Evolutionary conservation across 257 asterid species (phyloP), one percentile per base, ranked within the genome.

Genomic region (Solanum appendiculatum): DNA sequence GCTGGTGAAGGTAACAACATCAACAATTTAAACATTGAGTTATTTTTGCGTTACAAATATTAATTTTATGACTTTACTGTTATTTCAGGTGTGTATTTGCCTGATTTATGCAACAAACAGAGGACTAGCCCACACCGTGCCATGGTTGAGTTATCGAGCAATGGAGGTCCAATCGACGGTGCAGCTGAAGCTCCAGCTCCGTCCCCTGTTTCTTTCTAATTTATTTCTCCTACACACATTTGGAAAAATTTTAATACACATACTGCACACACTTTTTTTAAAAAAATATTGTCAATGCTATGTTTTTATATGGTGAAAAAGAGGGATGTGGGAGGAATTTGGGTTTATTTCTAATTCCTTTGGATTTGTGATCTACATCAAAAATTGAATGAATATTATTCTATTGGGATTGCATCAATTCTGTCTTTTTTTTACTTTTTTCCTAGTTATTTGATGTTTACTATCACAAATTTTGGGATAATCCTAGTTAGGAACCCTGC

Each of bases 11-110:
- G 98, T 94, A 89, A 34, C 37, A 15, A 29, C 3, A 25, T 42
- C 60, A 51, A 13, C 3, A 46, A 3, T 58, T 21, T 58, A 58
- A 25, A 10, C 3, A 15, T 66, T 66, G 37, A 68, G 39, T 29
- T 15, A 68, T 69, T 58, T 37, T 9, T 70, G 6, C 66, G 10
- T 51, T 27, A 74, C 39, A 25, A 18, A 84, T n/a, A 3, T 20
- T 51, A 39, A n/a, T 86, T 37, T 3, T 74, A 31, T 31, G 29
- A n/a, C n/a, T n/a, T n/a, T n/a, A n/a, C n/a, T n/a, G n/a, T n/a
- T n/a, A n/a, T n/a, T n/a, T 87, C 86, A 95, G 98, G 98, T 48
- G 96, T 92, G 5, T 94, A 66, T 86, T 91, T 96, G 91, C 98
- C 98, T 0, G 70, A 88, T 9, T 91, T 96, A 2, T 96, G 99